These are phyloP conservation scores for Alternaria arbusti DNA, from an alignment of 2,329 filamentous ascomycete genomes.

Conservation along the genomic window DNA sequence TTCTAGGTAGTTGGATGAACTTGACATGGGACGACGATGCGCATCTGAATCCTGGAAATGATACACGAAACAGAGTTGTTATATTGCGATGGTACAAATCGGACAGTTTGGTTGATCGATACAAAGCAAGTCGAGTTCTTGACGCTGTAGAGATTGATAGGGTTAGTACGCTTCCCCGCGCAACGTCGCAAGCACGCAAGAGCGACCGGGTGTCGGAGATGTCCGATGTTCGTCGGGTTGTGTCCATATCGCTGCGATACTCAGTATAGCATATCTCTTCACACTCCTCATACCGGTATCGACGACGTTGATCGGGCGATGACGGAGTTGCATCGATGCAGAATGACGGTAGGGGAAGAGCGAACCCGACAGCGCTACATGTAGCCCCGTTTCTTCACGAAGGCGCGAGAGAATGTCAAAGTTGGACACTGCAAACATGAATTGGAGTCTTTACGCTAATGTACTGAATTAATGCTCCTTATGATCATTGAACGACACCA, in stretches of 20 bases:
- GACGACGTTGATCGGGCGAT: not conserved
- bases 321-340: not conserved
- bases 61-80: not conserved
- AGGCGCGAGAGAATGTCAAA: not conserved
- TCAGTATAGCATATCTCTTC: not conserved
- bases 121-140: not conserved
- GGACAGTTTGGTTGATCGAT: no score
- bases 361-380: not conserved
- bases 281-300: not conserved
- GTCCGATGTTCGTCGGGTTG: not conserved
- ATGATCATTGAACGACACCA: not conserved
- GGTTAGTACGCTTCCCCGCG: not conserved
- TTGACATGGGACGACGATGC: not conserved
- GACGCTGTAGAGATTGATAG: not conserved
- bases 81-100: not conserved
- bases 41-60: not conserved
- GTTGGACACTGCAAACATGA: not conserved
- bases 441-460: not conserved
- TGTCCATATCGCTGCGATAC: not conserved
- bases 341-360: not conserved
- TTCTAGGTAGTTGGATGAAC: not conserved
- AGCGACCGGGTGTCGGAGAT: not conserved
- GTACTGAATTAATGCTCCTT: not conserved
- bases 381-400: not conserved
- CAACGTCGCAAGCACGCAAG: not conserved